Conservation (phyloP, 176 grass and related monocot genomes). For the Cocos nucifera region DNA sequence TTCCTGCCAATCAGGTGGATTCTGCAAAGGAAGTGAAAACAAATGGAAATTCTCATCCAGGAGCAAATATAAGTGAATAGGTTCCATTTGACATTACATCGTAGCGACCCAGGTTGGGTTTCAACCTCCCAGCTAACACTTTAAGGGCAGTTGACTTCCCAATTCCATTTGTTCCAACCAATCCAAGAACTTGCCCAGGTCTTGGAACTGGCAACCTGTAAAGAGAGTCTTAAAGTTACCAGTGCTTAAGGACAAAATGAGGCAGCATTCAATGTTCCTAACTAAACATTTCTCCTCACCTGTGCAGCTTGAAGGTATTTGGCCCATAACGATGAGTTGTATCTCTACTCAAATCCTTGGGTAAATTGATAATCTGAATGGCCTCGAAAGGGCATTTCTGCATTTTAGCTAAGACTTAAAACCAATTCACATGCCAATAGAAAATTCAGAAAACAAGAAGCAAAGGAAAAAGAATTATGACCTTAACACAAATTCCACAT, state of each 20-base stretch:
- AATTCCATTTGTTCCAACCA: constrained; percentile 77
- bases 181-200: constrained; percentile 66
- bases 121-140: constrained; percentile 60
- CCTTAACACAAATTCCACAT: constrained; percentile 91
- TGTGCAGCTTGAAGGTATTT: constrained; percentile 81
- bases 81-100: constrained; percentile 35
- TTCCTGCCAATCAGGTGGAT: constrained; percentile 66
- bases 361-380: constrained; percentile 82
- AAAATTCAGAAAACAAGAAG: no score
- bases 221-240: not conserved
- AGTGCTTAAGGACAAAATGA: not conserved
- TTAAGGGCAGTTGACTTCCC: constrained; percentile 81
- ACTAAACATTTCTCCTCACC: constrained; percentile 21
- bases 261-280: no score
- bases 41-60: no score
- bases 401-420: constrained; percentile 2
- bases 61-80: not conserved
- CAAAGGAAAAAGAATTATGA: constrained; percentile 1
- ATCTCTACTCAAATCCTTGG: constrained; percentile 60
- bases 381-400: constrained; percentile 83
- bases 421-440: no score
- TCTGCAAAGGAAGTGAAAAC: constrained; percentile 36
- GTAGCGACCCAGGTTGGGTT: constrained; percentile 74
- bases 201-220: constrained; percentile 67
- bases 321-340: constrained; percentile 83